Conservation (phyloP, 371 early-diverging fungal species). For the Parasitella parasitica region DNA sequence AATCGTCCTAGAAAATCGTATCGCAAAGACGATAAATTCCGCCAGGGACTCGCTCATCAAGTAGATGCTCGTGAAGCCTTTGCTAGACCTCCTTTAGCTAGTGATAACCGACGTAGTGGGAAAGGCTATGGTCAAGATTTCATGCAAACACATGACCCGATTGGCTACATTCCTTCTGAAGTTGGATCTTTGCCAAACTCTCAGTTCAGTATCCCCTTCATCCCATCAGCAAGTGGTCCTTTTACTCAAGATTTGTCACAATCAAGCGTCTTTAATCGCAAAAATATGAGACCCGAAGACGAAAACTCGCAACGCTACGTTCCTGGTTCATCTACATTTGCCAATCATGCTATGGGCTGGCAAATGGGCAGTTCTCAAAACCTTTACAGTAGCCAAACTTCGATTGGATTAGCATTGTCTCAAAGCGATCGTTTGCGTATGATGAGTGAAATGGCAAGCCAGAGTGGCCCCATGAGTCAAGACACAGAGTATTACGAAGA, state of each 20-base stretch:
- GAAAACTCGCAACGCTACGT: conserved; percentile 35
- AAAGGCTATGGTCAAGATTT: conserved; percentile 54
- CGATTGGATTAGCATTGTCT: conserved; percentile 56
- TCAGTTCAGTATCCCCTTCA: conserved; percentile 64
- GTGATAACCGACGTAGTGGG: conserved; percentile 51
- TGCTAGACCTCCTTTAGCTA: conserved; percentile 59
- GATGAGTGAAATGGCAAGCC: conserved; percentile 51
- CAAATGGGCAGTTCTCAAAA: conserved; percentile 36
- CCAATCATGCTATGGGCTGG: conserved; percentile 43
- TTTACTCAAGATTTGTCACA: conserved; percentile 72
- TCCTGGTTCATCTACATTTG: conserved; percentile 42
- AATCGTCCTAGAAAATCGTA: conserved; percentile 70
- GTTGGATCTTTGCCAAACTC: conserved; percentile 53
- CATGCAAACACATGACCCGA: conserved; percentile 59
- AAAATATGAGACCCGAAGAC: conserved; percentile 25
- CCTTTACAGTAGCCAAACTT: conserved; percentile 53
- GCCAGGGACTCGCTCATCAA: conserved; percentile 66
- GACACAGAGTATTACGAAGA: conserved; percentile 56
- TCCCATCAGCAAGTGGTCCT: conserved; percentile 65
- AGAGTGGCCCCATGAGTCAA: conserved; percentile 47
- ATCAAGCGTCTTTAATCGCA: conserved; percentile 51
- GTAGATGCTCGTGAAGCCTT: conserved; percentile 70
- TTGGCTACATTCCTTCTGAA: conserved; percentile 62
- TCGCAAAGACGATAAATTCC: conserved; percentile 62
- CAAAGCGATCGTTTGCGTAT: conserved; percentile 69